Conservation (phyloP, 2,329 filamentous ascomycete genomes). For the Orbilia ellipsospora region DNA sequence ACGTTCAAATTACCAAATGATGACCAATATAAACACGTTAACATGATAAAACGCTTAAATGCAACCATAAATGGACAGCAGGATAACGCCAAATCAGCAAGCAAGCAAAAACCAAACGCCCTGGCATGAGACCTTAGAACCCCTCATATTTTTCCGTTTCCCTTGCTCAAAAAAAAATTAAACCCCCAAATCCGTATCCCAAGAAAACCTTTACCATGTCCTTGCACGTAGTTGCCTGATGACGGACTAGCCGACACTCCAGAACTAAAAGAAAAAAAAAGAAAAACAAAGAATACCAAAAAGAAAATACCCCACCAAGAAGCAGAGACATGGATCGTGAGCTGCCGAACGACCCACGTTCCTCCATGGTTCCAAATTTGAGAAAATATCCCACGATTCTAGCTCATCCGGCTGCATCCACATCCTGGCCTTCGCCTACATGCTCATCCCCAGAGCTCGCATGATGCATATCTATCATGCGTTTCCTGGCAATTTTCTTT, state of each 20-base stretch:
- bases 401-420: constrained; percentile 11
- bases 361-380: not conserved
- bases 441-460: constrained; percentile 3
- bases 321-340: too few species aligned
- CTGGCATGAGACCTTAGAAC: not conserved
- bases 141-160: not conserved
- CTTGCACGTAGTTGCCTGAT: constrained; percentile 21
- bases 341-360: not conserved
- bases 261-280: not conserved
- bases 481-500: not conserved
- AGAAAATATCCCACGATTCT: not conserved
- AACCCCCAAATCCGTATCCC: constrained; percentile 1
- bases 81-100: constrained; percentile 14
- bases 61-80: not conserved
- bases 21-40: constrained; percentile 18
- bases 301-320: not conserved
- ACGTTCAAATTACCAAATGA: constrained; percentile 5
- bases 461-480: not conserved
- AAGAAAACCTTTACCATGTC: constrained; percentile 15
- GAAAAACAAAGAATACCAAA: not conserved
- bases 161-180: not conserved
- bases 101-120: not conserved
- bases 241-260: constrained; percentile 26
- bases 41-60: not conserved
- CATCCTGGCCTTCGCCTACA: not conserved